Evolutionary conservation across 2,329 filamentous ascomycete genomes (phyloP).

Genomic region (Botrytis fabae): DNA sequence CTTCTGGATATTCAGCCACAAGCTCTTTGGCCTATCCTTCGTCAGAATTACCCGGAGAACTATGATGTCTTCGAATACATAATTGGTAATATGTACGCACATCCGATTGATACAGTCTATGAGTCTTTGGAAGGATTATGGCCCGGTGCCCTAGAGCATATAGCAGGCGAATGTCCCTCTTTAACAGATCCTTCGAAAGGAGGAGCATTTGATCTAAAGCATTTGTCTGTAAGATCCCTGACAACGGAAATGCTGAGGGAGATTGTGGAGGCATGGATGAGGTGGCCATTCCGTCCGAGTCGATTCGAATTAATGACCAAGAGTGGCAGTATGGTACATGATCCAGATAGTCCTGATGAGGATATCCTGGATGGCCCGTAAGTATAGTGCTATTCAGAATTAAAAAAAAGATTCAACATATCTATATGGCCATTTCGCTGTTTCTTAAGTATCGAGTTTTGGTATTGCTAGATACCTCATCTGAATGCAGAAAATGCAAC

Average conservation of each 20-base stretch:
- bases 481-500: background rate
- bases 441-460: background rate
- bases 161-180: conserved; percentile 51
- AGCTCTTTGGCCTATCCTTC: conserved; percentile 50
- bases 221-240: conserved; percentile 51
- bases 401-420: background rate
- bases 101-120: conserved; percentile 43
- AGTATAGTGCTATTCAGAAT: background rate
- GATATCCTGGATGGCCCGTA: background rate
- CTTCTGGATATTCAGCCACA: conserved; percentile 70
- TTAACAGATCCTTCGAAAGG: conserved; percentile 51
- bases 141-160: conserved; percentile 58
- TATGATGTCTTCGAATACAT: conserved; percentile 58
- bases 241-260: conserved; percentile 57
- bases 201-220: conserved; percentile 45
- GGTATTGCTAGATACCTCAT: background rate
- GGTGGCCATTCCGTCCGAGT: conserved; percentile 66
- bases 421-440: background rate
- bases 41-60: conserved; percentile 40
- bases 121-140: conserved; percentile 54
- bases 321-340: conserved; percentile 10
- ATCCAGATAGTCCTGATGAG: conserved; percentile 8
- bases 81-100: conserved; percentile 45
- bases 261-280: conserved; percentile 59
- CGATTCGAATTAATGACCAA: conserved; percentile 56